Base-by-base conservation (phyloP, 805 yeast genomes). In the Lachancea dasiensis region DNA sequence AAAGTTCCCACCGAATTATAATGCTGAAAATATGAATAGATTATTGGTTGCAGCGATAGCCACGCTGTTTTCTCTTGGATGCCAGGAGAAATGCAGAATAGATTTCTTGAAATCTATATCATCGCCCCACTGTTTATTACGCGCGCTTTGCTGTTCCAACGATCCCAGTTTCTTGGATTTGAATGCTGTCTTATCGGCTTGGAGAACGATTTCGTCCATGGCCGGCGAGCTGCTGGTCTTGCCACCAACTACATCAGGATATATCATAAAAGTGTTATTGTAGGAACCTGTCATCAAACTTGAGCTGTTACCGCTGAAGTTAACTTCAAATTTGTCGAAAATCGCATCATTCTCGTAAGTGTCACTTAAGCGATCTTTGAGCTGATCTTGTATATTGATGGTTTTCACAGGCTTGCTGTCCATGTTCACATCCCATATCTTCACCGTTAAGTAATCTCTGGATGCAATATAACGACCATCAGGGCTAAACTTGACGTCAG, bases 21-120 rank as follows among this genome's bases (percentile, higher is more conserved):
- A 69, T 38, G 92, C 81, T 40, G 90, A 81, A 60, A 84, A 84
- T 44, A 84, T 82, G 65, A 82, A 84, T 51, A 86, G 73, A 66
- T 92, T 92, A 68, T 92, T 94, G 16, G 99, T 92, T 14, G 98
- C 97, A 34, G 97, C 97, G 56, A 92, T 85, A 29, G 98, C 98
- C 50, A 92, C 95, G 36, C 92, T 80, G 66, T 92, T 86, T 66
- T 94, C 98, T 50, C 70, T 72, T 47, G 99, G 98, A 70, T 92
- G 98, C 98, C 99, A 92, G 61, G 97, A 86, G 63, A 87, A 72
- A 65, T 92, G 97, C 63, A 90, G 71, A 44, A 92, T 89, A 63
- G 86, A 81, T 72, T 89, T 90, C 64, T 89, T 86, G 69, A 89
- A 92, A 65, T 94, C 97, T 49, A 89, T 84, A 56, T 81, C 90